Percentiles rank a stretch among this genome's conserved stretches.
phyloP scores from a whole-genome alignment of 371 early-diverging fungal species.

The Mortierella sp. region DNA sequence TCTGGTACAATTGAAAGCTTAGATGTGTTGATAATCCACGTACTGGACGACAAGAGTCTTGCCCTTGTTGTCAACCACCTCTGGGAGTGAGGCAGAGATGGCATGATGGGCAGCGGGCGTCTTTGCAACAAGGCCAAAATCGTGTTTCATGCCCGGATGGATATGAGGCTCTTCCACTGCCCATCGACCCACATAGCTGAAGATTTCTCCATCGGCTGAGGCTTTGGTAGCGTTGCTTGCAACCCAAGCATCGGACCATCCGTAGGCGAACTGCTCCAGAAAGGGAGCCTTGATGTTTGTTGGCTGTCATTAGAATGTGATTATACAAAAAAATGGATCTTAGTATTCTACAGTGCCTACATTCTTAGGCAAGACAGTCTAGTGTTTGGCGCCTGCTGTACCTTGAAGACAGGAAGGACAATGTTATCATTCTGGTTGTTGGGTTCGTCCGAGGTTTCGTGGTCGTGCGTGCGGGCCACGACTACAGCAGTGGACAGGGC shows the following conservation, averaged over 20 bases:
- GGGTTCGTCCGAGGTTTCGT: conserved; percentile 3
- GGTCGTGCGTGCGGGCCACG: conserved; percentile 22
- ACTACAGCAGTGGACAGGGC: conserved; percentile 36
- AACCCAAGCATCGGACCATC: conserved; percentile 72
- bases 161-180: conserved; percentile 71
- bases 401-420: conserved; percentile 29
- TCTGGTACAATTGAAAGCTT: no score
- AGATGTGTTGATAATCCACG: no score
- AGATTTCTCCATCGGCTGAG: conserved; percentile 59
- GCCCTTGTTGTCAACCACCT: conserved; percentile 80
- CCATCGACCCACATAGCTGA: conserved; percentile 82
- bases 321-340: no score
- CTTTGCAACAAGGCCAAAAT: conserved; percentile 80
- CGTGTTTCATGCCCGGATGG: conserved; percentile 65
- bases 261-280: conserved; percentile 78
- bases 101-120: conserved; percentile 83
- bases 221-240: conserved; percentile 73
- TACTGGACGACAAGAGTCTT: conserved; percentile 90
- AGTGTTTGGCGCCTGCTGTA: conserved; percentile 3
- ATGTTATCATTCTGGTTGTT: neutral
- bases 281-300: conserved; percentile 64
- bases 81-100: conserved; percentile 79
- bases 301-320: conserved; percentile 19
- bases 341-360: no score
- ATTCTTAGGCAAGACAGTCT: no score